A percentile compares a stretch with the other conserved stretches of the same genome.
These are phyloP conservation scores for Podosphaera aphanis DNA, from an alignment of 2,329 filamentous ascomycete genomes.

Conservation along the genomic window DNA sequence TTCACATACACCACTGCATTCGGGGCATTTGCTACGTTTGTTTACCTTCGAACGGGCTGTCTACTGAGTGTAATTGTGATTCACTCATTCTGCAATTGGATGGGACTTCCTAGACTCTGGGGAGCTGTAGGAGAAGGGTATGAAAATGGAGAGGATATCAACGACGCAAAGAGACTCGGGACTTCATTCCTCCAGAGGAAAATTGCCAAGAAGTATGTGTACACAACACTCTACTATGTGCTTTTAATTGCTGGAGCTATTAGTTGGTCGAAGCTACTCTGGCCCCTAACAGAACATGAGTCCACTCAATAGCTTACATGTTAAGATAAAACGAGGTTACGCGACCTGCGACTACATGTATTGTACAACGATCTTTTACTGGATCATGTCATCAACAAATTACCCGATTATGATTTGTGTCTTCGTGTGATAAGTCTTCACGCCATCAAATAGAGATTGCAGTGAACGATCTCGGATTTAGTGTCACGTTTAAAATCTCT, in stretches of 20 bases:
- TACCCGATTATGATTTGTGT: no score
- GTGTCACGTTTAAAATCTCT: no score
- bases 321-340: not conserved
- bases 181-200: constrained; percentile 4
- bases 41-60: constrained; percentile 69
- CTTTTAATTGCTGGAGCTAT: constrained; percentile 49
- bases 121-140: constrained; percentile 24
- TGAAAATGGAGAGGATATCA: constrained; percentile 10
- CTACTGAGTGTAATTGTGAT: constrained; percentile 50
- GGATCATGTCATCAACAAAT: no score
- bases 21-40: constrained; percentile 75
- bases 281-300: constrained; percentile 35
- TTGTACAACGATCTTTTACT: not conserved
- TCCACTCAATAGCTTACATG: not conserved
- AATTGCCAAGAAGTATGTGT: constrained; percentile 25
- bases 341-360: not conserved
- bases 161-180: constrained; percentile 20
- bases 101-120: constrained; percentile 72
- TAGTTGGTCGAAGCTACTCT: constrained; percentile 48
- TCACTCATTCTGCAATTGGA: constrained; percentile 80
- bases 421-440: no score
- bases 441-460: no score
- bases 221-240: constrained; percentile 52
- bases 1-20: constrained; percentile 82
- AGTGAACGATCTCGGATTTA: no score